A percentile compares a stretch with the other conserved stretches of the same genome.
phyloP scores from a whole-genome alignment of 495 filamentous ascomycete species.

The Aspergillus ellipticus region DNA sequence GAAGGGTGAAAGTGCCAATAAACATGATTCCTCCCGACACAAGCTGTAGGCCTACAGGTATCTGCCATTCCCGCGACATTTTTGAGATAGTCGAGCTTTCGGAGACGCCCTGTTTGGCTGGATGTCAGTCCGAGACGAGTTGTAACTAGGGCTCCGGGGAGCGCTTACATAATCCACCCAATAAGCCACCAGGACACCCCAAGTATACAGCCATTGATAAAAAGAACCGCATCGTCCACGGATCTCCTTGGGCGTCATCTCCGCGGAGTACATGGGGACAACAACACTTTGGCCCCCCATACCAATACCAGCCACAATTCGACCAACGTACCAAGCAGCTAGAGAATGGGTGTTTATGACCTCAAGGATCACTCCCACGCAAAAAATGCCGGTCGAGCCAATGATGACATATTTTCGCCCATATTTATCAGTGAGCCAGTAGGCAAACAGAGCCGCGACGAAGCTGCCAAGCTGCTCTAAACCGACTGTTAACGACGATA shows the following conservation, averaged over 20 bases:
- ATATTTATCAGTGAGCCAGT: conserved; percentile 21
- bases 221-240: conserved; percentile 47
- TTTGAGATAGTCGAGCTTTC: conserved; percentile 6
- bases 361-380: conserved; percentile 41
- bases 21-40: conserved; percentile 43
- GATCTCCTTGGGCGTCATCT: conserved; percentile 53
- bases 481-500: conserved; percentile 13
- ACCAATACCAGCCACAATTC: conserved; percentile 53
- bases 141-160: no score
- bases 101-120: not conserved
- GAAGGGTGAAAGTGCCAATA: conserved; percentile 41
- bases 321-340: conserved; percentile 42
- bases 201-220: conserved; percentile 46
- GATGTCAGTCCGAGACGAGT: not conserved
- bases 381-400: conserved; percentile 37
- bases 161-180: conserved; percentile 48
- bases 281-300: conserved; percentile 51
- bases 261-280: conserved; percentile 52
- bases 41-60: conserved; percentile 50
- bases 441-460: conserved; percentile 20
- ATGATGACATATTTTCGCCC: conserved; percentile 44
- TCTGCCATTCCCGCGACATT: conserved; percentile 49
- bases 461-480: conserved; percentile 11
- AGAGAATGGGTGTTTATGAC: conserved; percentile 40
- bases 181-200: conserved; percentile 49